phyloP scores from a whole-genome alignment of 441 rosid species.

The Populus hybrid region DNA sequence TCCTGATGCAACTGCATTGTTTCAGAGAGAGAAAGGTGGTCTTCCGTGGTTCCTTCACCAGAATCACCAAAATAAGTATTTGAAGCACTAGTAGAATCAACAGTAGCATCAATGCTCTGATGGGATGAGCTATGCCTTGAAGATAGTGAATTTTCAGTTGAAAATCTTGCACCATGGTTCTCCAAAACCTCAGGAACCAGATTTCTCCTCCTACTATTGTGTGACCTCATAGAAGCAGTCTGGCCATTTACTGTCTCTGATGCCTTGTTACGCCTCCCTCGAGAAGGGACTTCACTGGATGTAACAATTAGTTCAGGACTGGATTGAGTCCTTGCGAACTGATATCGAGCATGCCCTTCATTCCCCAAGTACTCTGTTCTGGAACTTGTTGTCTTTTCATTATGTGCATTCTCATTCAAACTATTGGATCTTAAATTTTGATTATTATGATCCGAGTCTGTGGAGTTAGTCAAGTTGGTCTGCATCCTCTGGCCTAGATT shows the following conservation, averaged over 20 bases:
- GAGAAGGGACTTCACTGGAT: slow-evolving; percentile 53
- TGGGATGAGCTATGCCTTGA: slow-evolving; percentile 44
- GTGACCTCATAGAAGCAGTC: slow-evolving; percentile 43
- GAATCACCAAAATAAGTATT: slow-evolving; percentile 49
- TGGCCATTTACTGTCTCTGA: slow-evolving; percentile 63
- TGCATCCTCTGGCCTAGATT: slow-evolving; percentile 42
- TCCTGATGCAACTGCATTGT: slow-evolving; percentile 71
- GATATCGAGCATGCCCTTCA: slow-evolving; percentile 62
- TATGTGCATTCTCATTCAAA: slow-evolving; percentile 37
- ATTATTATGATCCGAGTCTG: slow-evolving; percentile 36
- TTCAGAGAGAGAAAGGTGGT: slow-evolving; percentile 53
- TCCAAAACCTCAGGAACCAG: slow-evolving; percentile 48
- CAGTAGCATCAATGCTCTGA: slow-evolving; percentile 42
- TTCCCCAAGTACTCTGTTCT: slow-evolving; percentile 49
- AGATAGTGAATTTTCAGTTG: slow-evolving; percentile 40
- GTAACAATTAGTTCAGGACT: slow-evolving; percentile 95
- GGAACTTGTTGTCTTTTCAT: slow-evolving; percentile 43
- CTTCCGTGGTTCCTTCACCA: slow-evolving; percentile 41
- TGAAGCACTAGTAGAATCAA: slow-evolving; percentile 22
- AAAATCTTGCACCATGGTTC: slow-evolving; percentile 34
- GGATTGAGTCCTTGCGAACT: slow-evolving; percentile 86
- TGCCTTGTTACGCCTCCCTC: slow-evolving; percentile 42
- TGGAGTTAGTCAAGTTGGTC: slow-evolving; percentile 30
- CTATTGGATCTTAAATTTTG: slow-evolving; percentile 10
- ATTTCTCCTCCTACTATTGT: slow-evolving; percentile 46